phyloP scores from a whole-genome alignment of 768 basidiomycete genomes.

The Kwoniella pini region DNA sequence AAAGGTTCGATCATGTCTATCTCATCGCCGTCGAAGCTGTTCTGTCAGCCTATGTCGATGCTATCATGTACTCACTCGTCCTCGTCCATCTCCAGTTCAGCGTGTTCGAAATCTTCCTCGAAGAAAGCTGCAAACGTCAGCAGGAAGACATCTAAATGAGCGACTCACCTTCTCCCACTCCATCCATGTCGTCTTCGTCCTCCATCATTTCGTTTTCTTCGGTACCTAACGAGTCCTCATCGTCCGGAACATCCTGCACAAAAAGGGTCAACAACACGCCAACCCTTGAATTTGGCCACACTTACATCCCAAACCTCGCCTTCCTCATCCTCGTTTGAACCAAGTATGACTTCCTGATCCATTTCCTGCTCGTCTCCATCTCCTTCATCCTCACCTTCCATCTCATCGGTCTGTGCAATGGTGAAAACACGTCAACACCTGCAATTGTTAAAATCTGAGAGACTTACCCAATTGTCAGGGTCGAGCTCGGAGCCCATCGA shows the following conservation, averaged over 20 bases:
- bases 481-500: conserved; percentile 27
- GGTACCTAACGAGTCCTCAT: conserved; percentile 15
- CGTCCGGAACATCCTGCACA: conserved; percentile 14
- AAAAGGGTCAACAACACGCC: not conserved
- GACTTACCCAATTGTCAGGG: conserved; percentile 43
- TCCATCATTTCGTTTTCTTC: conserved; percentile 37
- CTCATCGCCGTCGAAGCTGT: conserved; percentile 35
- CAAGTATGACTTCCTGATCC: conserved; percentile 19
- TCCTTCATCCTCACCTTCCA: conserved; percentile 20
- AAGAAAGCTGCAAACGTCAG: conserved; percentile 18
- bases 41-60: conserved; percentile 54
- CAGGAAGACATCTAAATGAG: not conserved
- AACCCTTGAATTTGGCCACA: not conserved
- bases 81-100: conserved; percentile 46
- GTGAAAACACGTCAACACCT: not conserved
- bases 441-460: not conserved
- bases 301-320: conserved; percentile 9
- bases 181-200: conserved; percentile 18
- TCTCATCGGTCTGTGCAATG: conserved; percentile 16
- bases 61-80: conserved; percentile 53
- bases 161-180: conserved; percentile 12
- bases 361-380: conserved; percentile 34
- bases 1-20: conserved; percentile 28
- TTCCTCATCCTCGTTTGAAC: conserved; percentile 21
- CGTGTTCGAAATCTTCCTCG: conserved; percentile 46